phyloP scores from a whole-genome alignment of 2,329 filamentous ascomycete species.

The Paracamarosporium sp. region DNA sequence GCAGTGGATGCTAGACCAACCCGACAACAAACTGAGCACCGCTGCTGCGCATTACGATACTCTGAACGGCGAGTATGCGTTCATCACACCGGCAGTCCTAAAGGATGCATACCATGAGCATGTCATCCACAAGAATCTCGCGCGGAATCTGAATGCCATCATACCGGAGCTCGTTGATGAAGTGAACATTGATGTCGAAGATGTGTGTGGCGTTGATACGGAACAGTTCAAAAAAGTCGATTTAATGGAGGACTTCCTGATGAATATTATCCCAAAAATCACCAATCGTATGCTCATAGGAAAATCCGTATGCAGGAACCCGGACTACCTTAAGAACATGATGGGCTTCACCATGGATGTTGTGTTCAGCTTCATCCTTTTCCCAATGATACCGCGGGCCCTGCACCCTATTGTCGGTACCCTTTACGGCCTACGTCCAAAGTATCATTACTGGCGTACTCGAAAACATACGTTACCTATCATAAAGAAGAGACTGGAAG shows the following conservation, averaged over 20 bases:
- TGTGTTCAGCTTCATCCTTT: constrained; percentile 40
- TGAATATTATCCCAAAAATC: constrained; percentile 48
- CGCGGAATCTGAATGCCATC: constrained; percentile 47
- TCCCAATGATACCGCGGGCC: constrained; percentile 56
- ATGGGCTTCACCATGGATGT: constrained; percentile 60
- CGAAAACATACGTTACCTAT: constrained; percentile 54
- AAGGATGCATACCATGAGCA: constrained; percentile 50
- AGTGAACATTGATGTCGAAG: constrained; percentile 38
- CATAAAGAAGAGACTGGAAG: constrained; percentile 57
- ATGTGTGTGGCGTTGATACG: constrained; percentile 47
- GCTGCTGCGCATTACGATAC: constrained; percentile 46
- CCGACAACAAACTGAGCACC: constrained; percentile 48
- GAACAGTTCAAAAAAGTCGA: constrained; percentile 45
- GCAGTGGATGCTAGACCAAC: constrained; percentile 51
- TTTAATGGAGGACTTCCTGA: constrained; percentile 43
- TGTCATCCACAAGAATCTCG: constrained; percentile 50
- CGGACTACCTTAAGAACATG: constrained; percentile 56
- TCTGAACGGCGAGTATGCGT: constrained; percentile 49
- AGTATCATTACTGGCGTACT: constrained; percentile 55
- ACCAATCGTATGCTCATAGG: constrained; percentile 57
- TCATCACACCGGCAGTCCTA: constrained; percentile 44
- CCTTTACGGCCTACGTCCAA: constrained; percentile 54
- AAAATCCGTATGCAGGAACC: constrained; percentile 53
- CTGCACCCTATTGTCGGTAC: constrained; percentile 59
- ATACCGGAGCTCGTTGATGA: constrained; percentile 50